phyloP scores from a whole-genome alignment of 768 basidiomycete genomes.

The Tephrocybe sp. region DNA sequence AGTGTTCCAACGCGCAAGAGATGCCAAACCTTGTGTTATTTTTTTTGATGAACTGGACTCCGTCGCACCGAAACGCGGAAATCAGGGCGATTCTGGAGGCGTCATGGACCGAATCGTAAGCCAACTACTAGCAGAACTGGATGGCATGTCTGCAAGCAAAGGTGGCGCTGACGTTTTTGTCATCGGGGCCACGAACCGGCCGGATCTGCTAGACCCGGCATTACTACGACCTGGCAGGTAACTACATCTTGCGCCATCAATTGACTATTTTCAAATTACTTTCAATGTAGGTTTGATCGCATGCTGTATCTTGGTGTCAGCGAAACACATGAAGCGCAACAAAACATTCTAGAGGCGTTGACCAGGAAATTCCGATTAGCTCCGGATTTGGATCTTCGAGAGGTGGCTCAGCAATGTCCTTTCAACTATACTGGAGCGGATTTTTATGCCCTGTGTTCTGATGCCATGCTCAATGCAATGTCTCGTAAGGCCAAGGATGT shows the following conservation, averaged over 20 bases:
- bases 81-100: conserved; percentile 94
- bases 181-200: conserved; percentile 94
- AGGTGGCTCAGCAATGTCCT: conserved; percentile 73
- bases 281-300: conserved; percentile 80
- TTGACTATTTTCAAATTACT: background rate
- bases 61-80: conserved; percentile 91
- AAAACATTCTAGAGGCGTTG: conserved; percentile 84
- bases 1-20: conserved; percentile 87
- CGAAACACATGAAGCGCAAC: conserved; percentile 81
- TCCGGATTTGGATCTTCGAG: conserved; percentile 58
- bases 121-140: conserved; percentile 90
- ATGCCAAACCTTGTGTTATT: conserved; percentile 92
- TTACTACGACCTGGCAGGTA: conserved; percentile 86
- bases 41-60: conserved; percentile 98
- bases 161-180: conserved; percentile 82
- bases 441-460: conserved; percentile 96
- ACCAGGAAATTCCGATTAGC: conserved; percentile 91
- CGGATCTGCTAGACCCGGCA: conserved; percentile 89
- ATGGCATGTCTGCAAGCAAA: conserved; percentile 76
- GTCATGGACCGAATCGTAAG: conserved; percentile 99
- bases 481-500: conserved; percentile 80
- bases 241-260: conserved; percentile 16
- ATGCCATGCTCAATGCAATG: conserved; percentile 96
- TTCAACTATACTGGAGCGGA: conserved; percentile 98
- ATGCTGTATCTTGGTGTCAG: conserved; percentile 96